Evolutionary conservation across 345 rosid species (phyloP).

Genomic region (Corymbia maculata): DNA sequence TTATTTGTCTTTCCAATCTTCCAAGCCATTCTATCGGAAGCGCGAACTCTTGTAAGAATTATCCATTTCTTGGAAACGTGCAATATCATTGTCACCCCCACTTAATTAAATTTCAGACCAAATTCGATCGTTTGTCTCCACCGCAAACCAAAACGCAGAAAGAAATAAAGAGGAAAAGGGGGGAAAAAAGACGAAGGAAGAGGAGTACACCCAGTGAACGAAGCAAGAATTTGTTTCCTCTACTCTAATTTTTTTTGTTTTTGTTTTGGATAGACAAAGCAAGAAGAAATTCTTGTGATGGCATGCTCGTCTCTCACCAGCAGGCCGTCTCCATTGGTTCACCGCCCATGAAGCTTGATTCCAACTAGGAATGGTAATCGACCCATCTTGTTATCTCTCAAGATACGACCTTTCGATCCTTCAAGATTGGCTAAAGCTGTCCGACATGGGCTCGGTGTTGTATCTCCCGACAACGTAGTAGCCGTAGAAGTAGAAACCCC

Average conservation of each 20-base stretch:
- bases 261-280: not conserved
- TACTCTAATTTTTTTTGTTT: not conserved
- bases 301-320: not conserved
- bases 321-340: not conserved
- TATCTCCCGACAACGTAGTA: not conserved
- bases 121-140: not conserved
- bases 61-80: not conserved
- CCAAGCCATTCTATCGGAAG: not conserved
- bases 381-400: not conserved
- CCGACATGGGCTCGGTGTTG: constrained; percentile 29
- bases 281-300: not conserved
- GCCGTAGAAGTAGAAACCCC: constrained; percentile 1
- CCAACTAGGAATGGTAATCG: not conserved
- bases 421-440: constrained; percentile 24
- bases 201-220: not conserved
- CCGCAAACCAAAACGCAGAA: not conserved
- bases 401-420: not conserved
- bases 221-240: not conserved
- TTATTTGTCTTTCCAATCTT: too few species aligned
- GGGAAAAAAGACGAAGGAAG: not conserved
- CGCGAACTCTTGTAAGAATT: not conserved
- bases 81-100: not conserved
- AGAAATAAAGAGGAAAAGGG: not conserved
- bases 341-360: not conserved
- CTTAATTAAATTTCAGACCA: not conserved